A percentile compares a stretch with the other conserved stretches of the same genome.
phyloP scores from a whole-genome alignment of 805 yeast species.

The Teunomyces stri region DNA sequence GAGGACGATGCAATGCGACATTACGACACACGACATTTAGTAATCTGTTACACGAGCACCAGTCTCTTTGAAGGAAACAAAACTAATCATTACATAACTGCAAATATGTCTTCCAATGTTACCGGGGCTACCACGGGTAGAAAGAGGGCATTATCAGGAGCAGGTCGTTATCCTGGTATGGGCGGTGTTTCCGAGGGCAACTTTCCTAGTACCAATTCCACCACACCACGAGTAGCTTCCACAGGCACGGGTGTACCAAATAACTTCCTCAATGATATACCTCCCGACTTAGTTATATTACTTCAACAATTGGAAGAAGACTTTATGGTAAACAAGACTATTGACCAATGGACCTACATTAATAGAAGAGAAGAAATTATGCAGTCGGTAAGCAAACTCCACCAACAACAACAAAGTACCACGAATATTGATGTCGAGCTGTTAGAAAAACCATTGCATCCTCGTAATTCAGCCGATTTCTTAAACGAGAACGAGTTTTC shows the following conservation, averaged over 20 bases:
- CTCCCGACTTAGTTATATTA: conserved; percentile 44
- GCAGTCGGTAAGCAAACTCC: conserved; percentile 33
- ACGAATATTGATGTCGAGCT: conserved; percentile 25
- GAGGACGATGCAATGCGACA: conserved; percentile 2
- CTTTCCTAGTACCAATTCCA: conserved; percentile 15
- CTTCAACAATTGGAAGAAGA: conserved; percentile 43
- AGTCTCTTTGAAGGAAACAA: not conserved
- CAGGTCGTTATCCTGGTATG: conserved; percentile 17
- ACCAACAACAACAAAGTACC: conserved; percentile 28
- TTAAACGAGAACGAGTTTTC: conserved; percentile 18
- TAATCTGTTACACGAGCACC: not conserved
- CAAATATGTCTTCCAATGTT: conserved; percentile 3
- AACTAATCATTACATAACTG: not conserved
- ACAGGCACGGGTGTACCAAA: conserved; percentile 10
- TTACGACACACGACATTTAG: conserved; percentile 1
- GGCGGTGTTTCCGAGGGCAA: conserved; percentile 22
- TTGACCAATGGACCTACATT: conserved; percentile 48
- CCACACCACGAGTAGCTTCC: conserved; percentile 9
- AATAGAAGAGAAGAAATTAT: conserved; percentile 45
- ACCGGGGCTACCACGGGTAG: conserved; percentile 12
- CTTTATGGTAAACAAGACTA: conserved; percentile 37
- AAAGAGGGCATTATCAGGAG: conserved; percentile 15
- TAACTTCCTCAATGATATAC: conserved; percentile 31
- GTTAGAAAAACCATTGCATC: conserved; percentile 62
- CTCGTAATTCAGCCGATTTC: conserved; percentile 43